Base-by-base conservation (phyloP, 2,329 filamentous ascomycete species). In the Fusarium udum region DNA sequence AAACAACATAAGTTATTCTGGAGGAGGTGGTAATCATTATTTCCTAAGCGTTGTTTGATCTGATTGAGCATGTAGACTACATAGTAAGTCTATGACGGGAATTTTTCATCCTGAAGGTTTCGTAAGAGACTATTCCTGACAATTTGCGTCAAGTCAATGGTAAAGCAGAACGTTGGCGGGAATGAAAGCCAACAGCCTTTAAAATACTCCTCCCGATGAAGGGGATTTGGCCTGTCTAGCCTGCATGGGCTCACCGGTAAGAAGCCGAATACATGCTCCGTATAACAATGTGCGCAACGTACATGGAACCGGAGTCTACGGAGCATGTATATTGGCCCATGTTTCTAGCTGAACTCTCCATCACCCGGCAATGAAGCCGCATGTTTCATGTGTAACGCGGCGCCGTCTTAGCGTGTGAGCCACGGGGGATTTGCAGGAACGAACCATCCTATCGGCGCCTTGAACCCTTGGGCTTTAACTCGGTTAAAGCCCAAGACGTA, bases 371-470 rank as follows among this genome's bases (percentile, higher is more conserved):
- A 56, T 65, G 53, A 74, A 70, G 73, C 66, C 53, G 40, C 48
- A 56, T 51, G 75, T 77, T 77, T 77, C 75, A 77, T 77, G 75
- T 75, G 71, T 36, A 67, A 49, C 40, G 43, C 51, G 34, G 57
- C 28, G 48, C 71, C 39, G 63, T 72, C 40, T 61, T 67, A 74
- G 55, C 55, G 72, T 52, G 62, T 67, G 61, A 59, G 45, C 64
- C 64, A 67, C 31, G 71, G 73, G 61, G 67, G 67, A 73, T 70
- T 61, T 56, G 51, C 62, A 67, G 63, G 67, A 64, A 72, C 45
- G 74, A 78, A 78, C 76, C 75, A 71, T 66, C 48, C 64, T 68
- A 68, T 69, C 71, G 69, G 75, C 63, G 53, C 62, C 68, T 57
- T 66, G 69, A 76, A 75, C 62, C 66, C 65, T 74, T 24, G 39